phyloP scores from a whole-genome alignment of 192 early-diverging fungal species.

The Pecoramyces ruminantium region DNA sequence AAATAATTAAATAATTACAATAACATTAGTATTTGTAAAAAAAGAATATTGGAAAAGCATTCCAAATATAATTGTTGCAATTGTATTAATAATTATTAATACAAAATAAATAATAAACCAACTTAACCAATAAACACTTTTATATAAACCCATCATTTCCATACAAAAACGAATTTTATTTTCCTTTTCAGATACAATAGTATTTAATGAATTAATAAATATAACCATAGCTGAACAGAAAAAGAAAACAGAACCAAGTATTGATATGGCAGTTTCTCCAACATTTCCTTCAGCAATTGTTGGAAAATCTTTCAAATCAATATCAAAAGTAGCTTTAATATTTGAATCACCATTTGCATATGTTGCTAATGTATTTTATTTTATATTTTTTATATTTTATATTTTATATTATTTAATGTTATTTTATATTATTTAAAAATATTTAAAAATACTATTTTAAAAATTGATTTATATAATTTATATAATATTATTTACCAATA shows the following conservation, averaged over 20 bases:
- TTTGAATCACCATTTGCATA: conserved; percentile 3
- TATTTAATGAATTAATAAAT: conserved; percentile 44
- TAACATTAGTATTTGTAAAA: not conserved
- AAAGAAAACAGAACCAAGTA: conserved; percentile 32
- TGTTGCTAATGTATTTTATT: too few species aligned
- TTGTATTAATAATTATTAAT: not conserved
- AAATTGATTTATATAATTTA: too few species aligned
- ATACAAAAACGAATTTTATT: conserved; percentile 46
- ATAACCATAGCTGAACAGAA: conserved; percentile 38
- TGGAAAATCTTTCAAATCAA: conserved; percentile 55
- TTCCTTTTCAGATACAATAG: conserved; percentile 60
- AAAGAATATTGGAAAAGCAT: conserved; percentile 22
- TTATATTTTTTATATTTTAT: too few species aligned
- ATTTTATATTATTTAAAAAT: too few species aligned
- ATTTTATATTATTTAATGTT: too few species aligned
- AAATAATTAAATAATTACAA: not conserved
- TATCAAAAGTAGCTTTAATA: conserved; percentile 9
- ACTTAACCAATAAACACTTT: conserved; percentile 12
- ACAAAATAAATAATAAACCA: not conserved
- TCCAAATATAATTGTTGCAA: conserved; percentile 15
- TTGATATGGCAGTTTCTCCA: conserved; percentile 39
- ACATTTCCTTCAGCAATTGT: conserved; percentile 25
- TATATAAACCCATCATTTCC: conserved; percentile 58
- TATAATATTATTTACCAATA: conserved; percentile 26
- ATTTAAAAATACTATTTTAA: too few species aligned